phyloP scores from a whole-genome alignment of 768 basidiomycete species.

The Candolleomyces eurysporus region DNA sequence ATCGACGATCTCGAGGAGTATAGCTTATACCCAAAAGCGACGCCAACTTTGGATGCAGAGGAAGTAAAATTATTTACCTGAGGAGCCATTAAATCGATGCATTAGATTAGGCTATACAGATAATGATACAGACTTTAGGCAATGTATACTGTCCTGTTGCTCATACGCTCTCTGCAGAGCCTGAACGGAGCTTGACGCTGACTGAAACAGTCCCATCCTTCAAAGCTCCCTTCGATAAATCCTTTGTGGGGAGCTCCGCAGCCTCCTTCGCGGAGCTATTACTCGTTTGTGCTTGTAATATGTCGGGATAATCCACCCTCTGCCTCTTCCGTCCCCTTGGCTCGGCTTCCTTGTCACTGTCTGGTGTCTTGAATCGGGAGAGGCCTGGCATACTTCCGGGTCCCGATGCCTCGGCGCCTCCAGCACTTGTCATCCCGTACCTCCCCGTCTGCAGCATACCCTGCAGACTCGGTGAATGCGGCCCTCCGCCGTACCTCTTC shows the following conservation, averaged over 20 bases:
- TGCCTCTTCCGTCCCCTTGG: conserved; percentile 27
- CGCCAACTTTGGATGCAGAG: no score
- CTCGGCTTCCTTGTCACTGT: conserved; percentile 19
- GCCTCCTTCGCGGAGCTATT: neutral
- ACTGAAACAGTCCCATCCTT: neutral
- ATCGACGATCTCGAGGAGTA: neutral
- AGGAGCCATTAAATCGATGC: no score
- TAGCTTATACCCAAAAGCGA: neutral
- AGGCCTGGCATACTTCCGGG: conserved; percentile 3
- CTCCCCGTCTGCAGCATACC: conserved; percentile 10
- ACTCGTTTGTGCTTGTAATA: neutral
- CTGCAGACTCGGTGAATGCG: conserved; percentile 18
- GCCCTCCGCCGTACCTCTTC: conserved; percentile 49
- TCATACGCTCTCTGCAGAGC: neutral
- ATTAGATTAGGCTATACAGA: no score
- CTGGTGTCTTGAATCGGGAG: conserved; percentile 6
- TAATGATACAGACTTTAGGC: no score
- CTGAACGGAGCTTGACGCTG: neutral
- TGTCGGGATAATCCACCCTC: conserved; percentile 4
- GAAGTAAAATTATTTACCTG: no score
- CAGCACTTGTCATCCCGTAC: conserved; percentile 1
- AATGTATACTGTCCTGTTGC: no score
- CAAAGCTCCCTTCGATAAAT: no score
- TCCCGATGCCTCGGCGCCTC: neutral
- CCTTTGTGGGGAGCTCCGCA: neutral